Evolutionary conservation across 352 stramenopile species (phyloP), one percentile per base, ranked within the genome.

Genomic region (Globisporangium irregulare): DNA sequence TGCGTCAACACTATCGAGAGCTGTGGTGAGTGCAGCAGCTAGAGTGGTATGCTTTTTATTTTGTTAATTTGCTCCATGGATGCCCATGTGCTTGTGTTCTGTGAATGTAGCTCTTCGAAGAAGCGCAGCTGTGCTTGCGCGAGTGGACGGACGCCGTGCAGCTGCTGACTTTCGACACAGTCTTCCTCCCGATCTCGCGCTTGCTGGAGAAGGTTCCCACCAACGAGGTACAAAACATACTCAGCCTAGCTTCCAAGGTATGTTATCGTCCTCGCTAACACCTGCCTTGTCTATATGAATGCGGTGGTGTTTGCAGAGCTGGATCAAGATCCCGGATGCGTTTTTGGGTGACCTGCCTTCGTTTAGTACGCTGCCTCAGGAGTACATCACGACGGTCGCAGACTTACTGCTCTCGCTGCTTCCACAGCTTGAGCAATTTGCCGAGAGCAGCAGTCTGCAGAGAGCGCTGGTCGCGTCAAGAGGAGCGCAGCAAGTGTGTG

Each of bases 301-400:
- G 18, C 38, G 27, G 8, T 9, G 7, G 12, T 64, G 65, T 51
- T 27, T 51, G 38, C 4, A 90, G 80, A 81, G 68, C 67, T 92
- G 82, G 82, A 67, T 50, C 10, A 86, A 89, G 63, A 68, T 72
- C 10, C 73, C 80, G 14, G 75, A 89, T 43, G 73, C 70, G 14
- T 61, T 67, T 14, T 63, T 87, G 1, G 79, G 79, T 15, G 84
- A 94, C 50, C 54, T 95, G 41, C 88, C 86, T 32, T 81, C 80
- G 25, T 93, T 94, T 69, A 93, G 82, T 59, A 84, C 79, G 63
- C 71, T 95, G 18, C 87, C 87, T 12, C 86, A 95, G 73, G 87
- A 95, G 61, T 95, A 93, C 72, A 93, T 95, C 67, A 95, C 87
- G 9, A 75, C 77, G 48, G 85, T 93, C 20, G 87, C 87, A 5